Evolutionary conservation across 2,329 filamentous ascomycete genomes (phyloP), one percentile per base, ranked within the genome.

Genomic region (Diaporthe citriasiana): DNA sequence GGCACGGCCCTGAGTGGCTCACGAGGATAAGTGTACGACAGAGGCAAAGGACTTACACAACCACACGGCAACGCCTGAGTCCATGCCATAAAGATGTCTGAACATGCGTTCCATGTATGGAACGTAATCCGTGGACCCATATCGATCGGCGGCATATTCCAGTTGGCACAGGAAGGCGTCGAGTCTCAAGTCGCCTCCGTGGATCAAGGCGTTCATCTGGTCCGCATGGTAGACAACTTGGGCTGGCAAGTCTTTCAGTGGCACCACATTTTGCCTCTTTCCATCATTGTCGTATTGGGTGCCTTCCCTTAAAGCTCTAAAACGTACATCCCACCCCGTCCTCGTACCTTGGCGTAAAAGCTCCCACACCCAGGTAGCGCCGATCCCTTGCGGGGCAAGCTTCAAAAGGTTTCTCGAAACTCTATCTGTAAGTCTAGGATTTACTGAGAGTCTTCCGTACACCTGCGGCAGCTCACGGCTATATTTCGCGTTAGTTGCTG

Each of bases 181-280:
- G 3, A 66, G 3, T 66, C 60, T 66, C 45, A 66, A 19, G 27
- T 66, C 30, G 13, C 17, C 22, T 25, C 27, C 42, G 30, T 66
- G 60, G 13, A 66, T 2, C 6, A 51, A 6, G 3, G 1, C 22
- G 7, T 66, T 66, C 6, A 66, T 7, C 3, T 19, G 30, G 3
- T 66, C 42, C 3, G 10, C 7, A 38, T 30, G 42, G 7, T 15
- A 1, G 3, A 0, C 4, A 0, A 50, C 17, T 17, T 19, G 10
- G 6, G 1, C 0, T 30, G 59, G 57, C 22, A 9, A 0, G 8
- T 25, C 3, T 0, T 4, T 0, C 13, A 0, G 0, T n/a, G 45
- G 19, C 9, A 47, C 8, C 22, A 47, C 35, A 5, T 6, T 4
- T 30, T 9, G 3, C n/a, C 5, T 13, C 3, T 9, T 15, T 6